These are phyloP conservation scores for Fonsecaea multimorphosa DNA, from an alignment of 2,329 filamentous ascomycete genomes.

Conservation along the genomic window DNA sequence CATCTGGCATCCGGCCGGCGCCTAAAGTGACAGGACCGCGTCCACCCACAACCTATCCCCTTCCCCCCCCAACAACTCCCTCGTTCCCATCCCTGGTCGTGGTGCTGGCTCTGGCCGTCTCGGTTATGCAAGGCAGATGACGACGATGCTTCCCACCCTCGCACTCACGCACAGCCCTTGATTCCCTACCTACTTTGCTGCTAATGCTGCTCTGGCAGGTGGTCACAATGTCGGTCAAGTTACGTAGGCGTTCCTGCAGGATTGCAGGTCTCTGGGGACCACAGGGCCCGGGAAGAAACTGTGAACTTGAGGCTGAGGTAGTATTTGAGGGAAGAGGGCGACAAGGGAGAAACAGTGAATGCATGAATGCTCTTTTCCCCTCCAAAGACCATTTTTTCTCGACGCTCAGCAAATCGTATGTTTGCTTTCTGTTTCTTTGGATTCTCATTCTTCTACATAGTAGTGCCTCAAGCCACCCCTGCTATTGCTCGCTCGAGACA, in stretches of 20 bases:
- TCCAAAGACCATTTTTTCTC: background rate
- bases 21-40: no score
- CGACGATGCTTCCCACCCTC: background rate
- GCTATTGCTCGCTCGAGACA: background rate
- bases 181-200: no score
- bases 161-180: no score
- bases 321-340: no score
- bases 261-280: background rate
- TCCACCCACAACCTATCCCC: background rate
- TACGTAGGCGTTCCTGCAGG: background rate
- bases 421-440: background rate
- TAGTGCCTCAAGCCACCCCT: background rate
- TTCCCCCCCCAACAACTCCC: background rate
- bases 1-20: background rate
- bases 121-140: constrained; percentile 1
- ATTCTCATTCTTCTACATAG: background rate
- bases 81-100: background rate
- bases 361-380: background rate
- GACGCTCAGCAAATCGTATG: background rate
- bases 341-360: background rate
- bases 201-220: background rate
- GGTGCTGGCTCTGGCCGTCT: background rate
- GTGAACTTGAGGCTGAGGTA: no score
- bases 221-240: background rate
- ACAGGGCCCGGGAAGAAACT: no score